A percentile compares a stretch with the other conserved stretches of the same genome.
Conservation (phyloP, 805 yeast genomes). For the Grigorovia jiainica region DNA sequence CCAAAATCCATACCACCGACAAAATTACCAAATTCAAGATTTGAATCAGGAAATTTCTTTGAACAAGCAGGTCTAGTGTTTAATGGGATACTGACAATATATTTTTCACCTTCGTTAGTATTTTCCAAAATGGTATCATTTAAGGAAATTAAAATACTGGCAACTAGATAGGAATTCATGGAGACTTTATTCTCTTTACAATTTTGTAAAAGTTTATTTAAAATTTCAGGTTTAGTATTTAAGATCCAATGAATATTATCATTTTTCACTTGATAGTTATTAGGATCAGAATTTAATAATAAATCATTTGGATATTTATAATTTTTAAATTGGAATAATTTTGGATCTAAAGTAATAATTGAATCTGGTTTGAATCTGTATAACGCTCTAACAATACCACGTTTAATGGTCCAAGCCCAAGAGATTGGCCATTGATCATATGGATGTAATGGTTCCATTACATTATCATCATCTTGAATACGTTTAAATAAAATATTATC, state of each 20-base stretch:
- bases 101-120: constrained; percentile 4
- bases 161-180: constrained; percentile 16
- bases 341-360: constrained; percentile 4
- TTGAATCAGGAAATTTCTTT: constrained; percentile 1
- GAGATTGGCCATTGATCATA: constrained; percentile 19
- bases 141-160: constrained; percentile 8
- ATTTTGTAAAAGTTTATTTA: constrained; percentile 8
- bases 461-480: not conserved
- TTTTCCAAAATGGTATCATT: not conserved
- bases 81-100: constrained; percentile 17
- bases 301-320: constrained; percentile 8
- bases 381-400: constrained; percentile 6
- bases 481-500: not conserved
- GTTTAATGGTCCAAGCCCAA: constrained; percentile 10
- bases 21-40: constrained; percentile 17
- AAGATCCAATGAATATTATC: constrained; percentile 14
- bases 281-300: not conserved
- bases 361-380: constrained; percentile 9
- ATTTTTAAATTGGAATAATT: constrained; percentile 13
- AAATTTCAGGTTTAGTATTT: constrained; percentile 6
- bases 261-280: constrained; percentile 11
- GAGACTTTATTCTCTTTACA: constrained; percentile 19
- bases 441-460: constrained; percentile 7
- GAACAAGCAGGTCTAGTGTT: constrained; percentile 16
- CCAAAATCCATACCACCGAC: constrained; percentile 12